Evolutionary conservation across 139 green algal species (phyloP), one percentile per base, ranked within the genome.

Genomic region (Micractinium sp.): DNA sequence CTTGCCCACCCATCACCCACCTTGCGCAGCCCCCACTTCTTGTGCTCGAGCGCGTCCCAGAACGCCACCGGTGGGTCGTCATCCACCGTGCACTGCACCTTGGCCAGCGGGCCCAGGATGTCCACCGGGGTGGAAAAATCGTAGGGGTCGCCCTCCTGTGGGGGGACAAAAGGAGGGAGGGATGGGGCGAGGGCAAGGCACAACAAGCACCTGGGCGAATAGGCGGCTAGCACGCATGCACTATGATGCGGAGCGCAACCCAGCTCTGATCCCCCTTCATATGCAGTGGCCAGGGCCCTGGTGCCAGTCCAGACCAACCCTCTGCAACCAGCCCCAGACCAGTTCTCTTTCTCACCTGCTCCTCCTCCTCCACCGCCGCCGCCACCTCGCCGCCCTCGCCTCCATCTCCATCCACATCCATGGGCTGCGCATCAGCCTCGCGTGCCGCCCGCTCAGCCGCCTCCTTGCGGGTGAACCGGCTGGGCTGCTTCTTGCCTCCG

Each of bases 21-120:
- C 39, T 96, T 96, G 67, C 97, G 93, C 84, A 97, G 94, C 25
- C 88, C 93, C 97, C 97, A 99, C 90, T 99, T 99, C 63, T 94
- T 94, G n/a, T 92, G 85, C 33, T 93, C 94, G 13, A 98, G 84
- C 35, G 93, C 93, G 2, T 95, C 94, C 95, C 95, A 98, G 71
- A 98, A 98, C 3, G 93, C 89, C 56, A 85, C 53, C 22, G 79
- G 74, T 80, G 66, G 79, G 73, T 93, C 90, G 60, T 93, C 90
- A 18, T 86, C 90, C 7, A 93, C 81, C 25, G 27, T n/a, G 16
- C 88, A 33, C 69, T 60, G 36, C 29, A 85, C 85, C 79, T 95
- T 94, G 36, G 87, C 53, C 87, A 94, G 85, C n/a, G 81, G 27
- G 3, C 38, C 41, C 23, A 95, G 80, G 77, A 95, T 90, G 86